Evolutionary conservation across 495 filamentous ascomycete species (phyloP), one percentile per base, ranked within the genome.

Genomic region (Geopyxis carbonaria): DNA sequence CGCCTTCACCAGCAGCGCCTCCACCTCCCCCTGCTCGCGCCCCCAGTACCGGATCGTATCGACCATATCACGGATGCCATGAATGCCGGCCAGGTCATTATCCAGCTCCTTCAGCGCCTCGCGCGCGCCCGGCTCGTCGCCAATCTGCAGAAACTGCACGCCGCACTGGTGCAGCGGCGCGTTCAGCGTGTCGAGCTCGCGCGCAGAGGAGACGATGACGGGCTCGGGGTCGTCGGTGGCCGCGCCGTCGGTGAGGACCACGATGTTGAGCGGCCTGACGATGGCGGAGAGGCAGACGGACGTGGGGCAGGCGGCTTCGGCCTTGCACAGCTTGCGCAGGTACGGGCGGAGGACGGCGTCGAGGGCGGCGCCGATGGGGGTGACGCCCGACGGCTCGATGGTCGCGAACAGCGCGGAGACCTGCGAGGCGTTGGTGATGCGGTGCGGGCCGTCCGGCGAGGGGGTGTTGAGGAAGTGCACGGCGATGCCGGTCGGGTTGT

Each of bases 111-210:
- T 57, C 40, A 93, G 59, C 45, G 76, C 74, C 56, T 63, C 53
- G 23, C 61, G 61, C 0, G 85, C 89, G 0, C 47, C 60, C 4
- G 57, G 46, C 50, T 93, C 84, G 22, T 72, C 66, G 33, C 89
- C 89, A 38, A 95, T 78, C 62, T 97, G 89, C 62, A 97, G 89
- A 61, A 97, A 94, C 59, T 97, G 89, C 41, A 97, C 75, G 9
- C 91, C 89, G 9, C 94, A 64, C 61, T 97, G 89, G 67, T 81
- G 80, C 18, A 82, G 67, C 22, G 76, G 72, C 0, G 85, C 86
- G 23, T 75, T 66, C 3, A 77, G 55, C 13, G 55, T 59, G 54
- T 94, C 87, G 16, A 97, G 63, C 44, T 69, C 70, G 57, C 68
- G 63, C 0, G 85, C 89, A 0, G 69, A 64, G 5, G 57, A 51